phyloP scores from a whole-genome alignment of 179 eudicot genomes.

The Patellifolia procumbens region DNA sequence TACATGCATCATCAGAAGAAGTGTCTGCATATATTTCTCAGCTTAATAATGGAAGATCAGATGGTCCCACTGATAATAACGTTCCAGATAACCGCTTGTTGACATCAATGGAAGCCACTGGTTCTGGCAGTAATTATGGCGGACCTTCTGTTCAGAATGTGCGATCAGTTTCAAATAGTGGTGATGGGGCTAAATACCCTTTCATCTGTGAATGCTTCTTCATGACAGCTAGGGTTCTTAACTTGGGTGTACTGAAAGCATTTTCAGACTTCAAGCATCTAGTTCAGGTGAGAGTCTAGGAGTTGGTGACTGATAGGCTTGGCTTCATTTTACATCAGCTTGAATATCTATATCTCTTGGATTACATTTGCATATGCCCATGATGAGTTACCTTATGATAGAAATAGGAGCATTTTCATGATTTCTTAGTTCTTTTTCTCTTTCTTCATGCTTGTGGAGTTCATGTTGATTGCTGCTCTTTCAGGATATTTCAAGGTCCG shows the following conservation, averaged over 20 bases:
- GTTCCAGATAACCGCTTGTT: constrained; percentile 50
- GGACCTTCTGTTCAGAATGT: constrained; percentile 38
- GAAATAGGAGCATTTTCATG: background rate
- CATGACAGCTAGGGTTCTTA: constrained; percentile 96
- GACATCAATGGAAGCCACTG: constrained; percentile 62
- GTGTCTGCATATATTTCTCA: constrained; percentile 60
- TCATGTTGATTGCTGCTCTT: constrained; percentile 21
- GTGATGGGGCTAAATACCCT: constrained; percentile 60
- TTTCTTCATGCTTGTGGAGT: constrained; percentile 1
- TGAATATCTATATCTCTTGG: background rate
- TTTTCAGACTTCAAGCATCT: constrained; percentile 98
- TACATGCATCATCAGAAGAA: constrained; percentile 97
- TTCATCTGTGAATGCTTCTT: constrained; percentile 98
- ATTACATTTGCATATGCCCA: background rate
- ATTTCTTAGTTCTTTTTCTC: background rate
- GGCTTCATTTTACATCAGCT: background rate
- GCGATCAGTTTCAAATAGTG: too few relatives aligned
- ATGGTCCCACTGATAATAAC: constrained; percentile 24
- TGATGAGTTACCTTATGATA: background rate
- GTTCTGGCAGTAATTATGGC: constrained; percentile 48
- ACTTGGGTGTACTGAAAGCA: constrained; percentile 88
- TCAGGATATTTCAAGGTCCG: constrained; percentile 88
- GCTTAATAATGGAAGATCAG: constrained; percentile 38
- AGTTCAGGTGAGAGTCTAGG: constrained; percentile 60
- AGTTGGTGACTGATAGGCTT: too few relatives aligned